Conservation (phyloP, 1,284 basidiomycete genomes). For the Hymenochaete sp. region DNA sequence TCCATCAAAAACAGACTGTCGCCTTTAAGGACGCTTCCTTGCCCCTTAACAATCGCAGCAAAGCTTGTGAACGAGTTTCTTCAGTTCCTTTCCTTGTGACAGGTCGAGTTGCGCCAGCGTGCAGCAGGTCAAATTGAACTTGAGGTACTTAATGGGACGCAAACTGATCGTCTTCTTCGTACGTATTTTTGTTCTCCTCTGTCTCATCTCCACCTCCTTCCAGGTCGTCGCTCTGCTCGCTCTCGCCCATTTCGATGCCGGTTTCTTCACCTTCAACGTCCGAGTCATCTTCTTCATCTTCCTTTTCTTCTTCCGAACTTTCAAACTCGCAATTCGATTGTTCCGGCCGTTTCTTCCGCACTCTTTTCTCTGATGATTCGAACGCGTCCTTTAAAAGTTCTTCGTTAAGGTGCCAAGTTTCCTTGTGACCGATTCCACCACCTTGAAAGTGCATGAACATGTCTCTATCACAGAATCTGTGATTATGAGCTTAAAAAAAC, state of each 20-base stretch:
- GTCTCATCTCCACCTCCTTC: too few relatives aligned
- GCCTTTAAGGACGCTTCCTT: slow-evolving; percentile 94
- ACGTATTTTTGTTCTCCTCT: too few relatives aligned
- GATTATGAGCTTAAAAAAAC: slow-evolving; percentile 10
- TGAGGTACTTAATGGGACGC: too few relatives aligned
- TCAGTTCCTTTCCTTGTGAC: too few relatives aligned
- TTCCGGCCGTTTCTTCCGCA: not conserved
- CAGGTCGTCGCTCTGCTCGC: too few relatives aligned
- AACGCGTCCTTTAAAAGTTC: not conserved
- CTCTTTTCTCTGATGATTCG: not conserved
- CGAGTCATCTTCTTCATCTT: too few relatives aligned
- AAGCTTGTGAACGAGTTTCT: slow-evolving; percentile 89
- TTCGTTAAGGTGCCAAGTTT: not conserved
- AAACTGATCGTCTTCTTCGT: too few relatives aligned
- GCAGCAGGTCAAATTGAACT: too few relatives aligned
- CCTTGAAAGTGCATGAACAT: slow-evolving; percentile 28
- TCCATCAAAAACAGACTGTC: slow-evolving; percentile 91
- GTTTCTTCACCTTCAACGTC: too few relatives aligned
- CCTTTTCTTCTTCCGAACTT: not conserved
- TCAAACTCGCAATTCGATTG: not conserved
- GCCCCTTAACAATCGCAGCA: slow-evolving; percentile 91
- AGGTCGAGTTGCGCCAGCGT: too few relatives aligned
- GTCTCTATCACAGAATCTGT: slow-evolving; percentile 30
- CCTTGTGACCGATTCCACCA: slow-evolving; percentile 25
- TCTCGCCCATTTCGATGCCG: too few relatives aligned